Base-by-base conservation (phyloP, 176 grass and related monocot genomes). In the Poa pratensis region DNA sequence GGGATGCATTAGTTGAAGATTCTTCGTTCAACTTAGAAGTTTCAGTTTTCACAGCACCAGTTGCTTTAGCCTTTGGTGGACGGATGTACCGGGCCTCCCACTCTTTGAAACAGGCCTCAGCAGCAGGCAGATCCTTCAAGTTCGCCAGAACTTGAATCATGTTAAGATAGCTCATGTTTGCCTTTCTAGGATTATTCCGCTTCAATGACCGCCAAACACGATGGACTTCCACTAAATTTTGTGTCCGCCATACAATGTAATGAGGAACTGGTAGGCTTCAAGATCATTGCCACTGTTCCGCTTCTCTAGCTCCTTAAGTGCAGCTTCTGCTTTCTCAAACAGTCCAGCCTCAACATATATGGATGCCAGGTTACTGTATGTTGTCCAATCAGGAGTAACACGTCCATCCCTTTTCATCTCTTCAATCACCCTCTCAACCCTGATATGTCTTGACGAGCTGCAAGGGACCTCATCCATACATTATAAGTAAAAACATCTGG, bases 351-450 rank as follows among this genome's bases (percentile, higher is more conserved):
- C 84, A 83, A 91, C 90, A 46, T 92, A 98, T 76, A 98, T 98
- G 40, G 96, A 98, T 78, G 96, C 93, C 35, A 98, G 79, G 65
- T 98, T 98, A 85, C 96, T 95, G 55, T 95, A 98, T 37, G 96
- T 98, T 49, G 96, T 98, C 96, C 96, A 98, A 71, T 98, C 96
- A 86, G 96, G 92, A 77, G 80, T 23, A 85, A 98, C 87, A 76
- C 96, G 91, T 8, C 93, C 96, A 87, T 95, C 93, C 71, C 93
- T 83, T 82, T 89, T 93, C 96, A 98, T 98, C 79, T 98, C 96
- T 90, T 98, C 90, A 60, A 98, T 86, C 59, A 95, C 87, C 71
- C 93, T 94, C 80, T 98, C 96, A 6, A 98, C 96, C 40, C 90
- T 75, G 79, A 57, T 73, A 98, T 91, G 77, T 98, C 90, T 22